These are phyloP conservation scores for Dalbergia cultrata DNA, from an alignment of 306 rosid genomes.

Conservation along the genomic window DNA sequence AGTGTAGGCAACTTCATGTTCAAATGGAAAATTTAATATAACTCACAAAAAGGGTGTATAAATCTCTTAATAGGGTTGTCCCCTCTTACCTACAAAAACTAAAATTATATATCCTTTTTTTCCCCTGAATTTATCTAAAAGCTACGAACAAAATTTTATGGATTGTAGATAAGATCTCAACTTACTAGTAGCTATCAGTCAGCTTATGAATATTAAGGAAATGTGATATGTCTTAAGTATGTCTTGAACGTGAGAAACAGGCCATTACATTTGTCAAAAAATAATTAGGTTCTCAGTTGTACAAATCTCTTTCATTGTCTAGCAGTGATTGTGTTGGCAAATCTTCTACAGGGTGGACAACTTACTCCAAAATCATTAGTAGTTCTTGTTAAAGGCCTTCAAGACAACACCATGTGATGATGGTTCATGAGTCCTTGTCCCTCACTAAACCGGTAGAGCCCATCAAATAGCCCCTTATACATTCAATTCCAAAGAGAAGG, in stretches of 20 bases:
- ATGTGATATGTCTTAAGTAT: neutral
- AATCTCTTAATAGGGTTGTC: too few species aligned
- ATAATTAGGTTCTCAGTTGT: too few species aligned
- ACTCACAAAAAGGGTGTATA: too few species aligned
- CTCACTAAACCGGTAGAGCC: neutral
- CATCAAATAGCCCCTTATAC: too few species aligned
- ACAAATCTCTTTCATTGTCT: neutral
- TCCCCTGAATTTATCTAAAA: too few species aligned
- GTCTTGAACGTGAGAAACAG: neutral
- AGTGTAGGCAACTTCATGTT: too few species aligned
- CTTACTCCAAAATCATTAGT: neutral
- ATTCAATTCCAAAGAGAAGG: neutral
- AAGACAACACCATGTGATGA: slow-evolving; percentile 36
- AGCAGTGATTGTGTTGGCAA: neutral
- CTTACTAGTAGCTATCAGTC: too few species aligned
- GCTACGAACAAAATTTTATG: too few species aligned
- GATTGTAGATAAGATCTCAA: too few species aligned
- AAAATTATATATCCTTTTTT: too few species aligned
- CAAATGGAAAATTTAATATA: too few species aligned
- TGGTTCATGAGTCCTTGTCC: neutral
- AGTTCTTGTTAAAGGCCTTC: neutral
- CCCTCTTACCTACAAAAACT: too few species aligned
- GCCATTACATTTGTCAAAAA: neutral
- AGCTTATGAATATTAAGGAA: neutral
- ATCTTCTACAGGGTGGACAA: neutral